Conservation (phyloP, 139 green algal species). For the Astrephomene gubernaculifera region DNA sequence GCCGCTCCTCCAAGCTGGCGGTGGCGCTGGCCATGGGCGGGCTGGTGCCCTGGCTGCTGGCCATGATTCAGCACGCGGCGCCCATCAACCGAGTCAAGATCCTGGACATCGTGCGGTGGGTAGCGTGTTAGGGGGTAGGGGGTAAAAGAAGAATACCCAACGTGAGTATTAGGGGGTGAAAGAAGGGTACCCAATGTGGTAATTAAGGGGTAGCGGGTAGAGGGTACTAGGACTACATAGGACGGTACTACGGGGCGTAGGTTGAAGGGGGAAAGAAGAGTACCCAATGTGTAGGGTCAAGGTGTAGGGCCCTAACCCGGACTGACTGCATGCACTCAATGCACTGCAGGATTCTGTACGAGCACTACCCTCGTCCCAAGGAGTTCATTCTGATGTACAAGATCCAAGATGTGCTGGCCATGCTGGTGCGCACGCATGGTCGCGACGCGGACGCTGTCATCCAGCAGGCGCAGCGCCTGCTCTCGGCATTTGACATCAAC, state of each 20-base stretch:
- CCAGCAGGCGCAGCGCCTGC: constrained; percentile 75
- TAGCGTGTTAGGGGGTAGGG: too few species aligned
- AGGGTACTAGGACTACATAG: too few species aligned
- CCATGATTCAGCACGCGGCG: constrained; percentile 51
- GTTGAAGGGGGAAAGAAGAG: too few species aligned
- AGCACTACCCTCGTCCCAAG: constrained; percentile 83
- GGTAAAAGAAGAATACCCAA: background rate
- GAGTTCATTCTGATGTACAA: constrained; percentile 79
- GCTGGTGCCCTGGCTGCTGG: constrained; percentile 63
- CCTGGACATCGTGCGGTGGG: constrained; percentile 66
- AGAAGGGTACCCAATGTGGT: too few species aligned
- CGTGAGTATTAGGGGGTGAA: too few species aligned
- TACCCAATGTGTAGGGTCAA: too few species aligned
- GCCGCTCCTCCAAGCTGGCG: constrained; percentile 65
- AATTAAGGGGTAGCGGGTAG: too few species aligned
- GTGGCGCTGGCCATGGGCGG: constrained; percentile 60
- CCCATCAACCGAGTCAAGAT: constrained; percentile 67
- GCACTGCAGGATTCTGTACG: constrained; percentile 66
- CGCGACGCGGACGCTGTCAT: constrained; percentile 54
- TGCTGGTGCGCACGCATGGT: constrained; percentile 54
- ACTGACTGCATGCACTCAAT: background rate
- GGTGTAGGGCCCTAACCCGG: too few species aligned
- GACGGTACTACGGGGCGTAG: too few species aligned
- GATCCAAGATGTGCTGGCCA: constrained; percentile 65
- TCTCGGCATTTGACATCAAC: constrained; percentile 83